These are phyloP conservation scores for Cladobotryum mycophilum DNA, from an alignment of 2,329 filamentous ascomycete species.

Conservation along the genomic window DNA sequence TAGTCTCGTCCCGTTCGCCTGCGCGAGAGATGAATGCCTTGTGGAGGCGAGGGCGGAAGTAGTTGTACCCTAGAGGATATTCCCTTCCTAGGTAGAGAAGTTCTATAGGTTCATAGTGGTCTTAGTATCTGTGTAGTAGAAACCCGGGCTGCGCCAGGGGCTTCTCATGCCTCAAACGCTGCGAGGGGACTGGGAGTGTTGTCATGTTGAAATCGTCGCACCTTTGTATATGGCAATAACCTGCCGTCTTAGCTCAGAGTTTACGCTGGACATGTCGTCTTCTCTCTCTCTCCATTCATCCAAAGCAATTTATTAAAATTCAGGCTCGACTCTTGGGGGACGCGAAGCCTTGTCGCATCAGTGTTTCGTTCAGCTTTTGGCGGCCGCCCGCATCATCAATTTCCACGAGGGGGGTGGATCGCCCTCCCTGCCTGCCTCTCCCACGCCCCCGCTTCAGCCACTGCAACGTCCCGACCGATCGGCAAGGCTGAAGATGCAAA, in stretches of 20 bases:
- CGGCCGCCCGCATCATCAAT: no score
- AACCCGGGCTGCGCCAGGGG: no score
- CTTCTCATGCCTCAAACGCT: no score
- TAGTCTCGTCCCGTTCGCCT: conserved; percentile 60
- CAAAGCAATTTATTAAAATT: no score
- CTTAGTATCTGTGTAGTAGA: background rate
- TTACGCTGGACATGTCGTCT: conserved; percentile 28
- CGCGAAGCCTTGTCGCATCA: no score
- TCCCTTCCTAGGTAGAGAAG: conserved; percentile 77
- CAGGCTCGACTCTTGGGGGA: no score
- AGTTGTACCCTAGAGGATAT: conserved; percentile 76
- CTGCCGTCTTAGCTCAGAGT: conserved; percentile 60
- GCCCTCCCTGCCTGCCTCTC: no score
- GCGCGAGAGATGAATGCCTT: conserved; percentile 77
- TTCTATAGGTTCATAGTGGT: conserved; percentile 45
- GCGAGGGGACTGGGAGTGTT: no score
- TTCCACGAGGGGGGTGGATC: no score
- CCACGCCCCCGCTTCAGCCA: conserved; percentile 12
- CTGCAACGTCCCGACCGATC: background rate
- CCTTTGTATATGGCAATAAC: conserved; percentile 89
- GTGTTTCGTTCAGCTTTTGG: background rate
- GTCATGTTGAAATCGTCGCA: conserved; percentile 25
- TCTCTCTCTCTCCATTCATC: no score
- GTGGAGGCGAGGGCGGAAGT: conserved; percentile 76
- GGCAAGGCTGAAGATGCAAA: conserved; percentile 9